Conservation (phyloP, 441 rosid genomes). For the Adansonia rubrostipa region DNA sequence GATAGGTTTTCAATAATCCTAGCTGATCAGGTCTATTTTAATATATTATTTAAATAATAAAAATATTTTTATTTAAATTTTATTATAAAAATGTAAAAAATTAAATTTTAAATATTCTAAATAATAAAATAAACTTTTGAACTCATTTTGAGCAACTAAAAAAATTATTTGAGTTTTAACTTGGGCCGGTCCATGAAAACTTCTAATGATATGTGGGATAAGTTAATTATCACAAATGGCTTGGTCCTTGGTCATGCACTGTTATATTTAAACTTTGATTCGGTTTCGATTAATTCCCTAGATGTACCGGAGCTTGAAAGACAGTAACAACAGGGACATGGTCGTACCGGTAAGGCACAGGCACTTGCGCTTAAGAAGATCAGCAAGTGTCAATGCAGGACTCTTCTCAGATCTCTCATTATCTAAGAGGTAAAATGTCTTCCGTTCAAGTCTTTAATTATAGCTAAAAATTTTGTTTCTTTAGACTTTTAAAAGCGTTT, state of each 20-base stretch:
- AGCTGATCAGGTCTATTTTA: too few species aligned
- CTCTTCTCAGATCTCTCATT: neutral
- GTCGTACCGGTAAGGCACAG: neutral
- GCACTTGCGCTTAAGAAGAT: neutral
- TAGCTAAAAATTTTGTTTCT: neutral
- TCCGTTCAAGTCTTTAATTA: neutral
- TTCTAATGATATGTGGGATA: too few species aligned
- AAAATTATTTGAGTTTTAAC: too few species aligned
- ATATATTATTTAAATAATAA: too few species aligned
- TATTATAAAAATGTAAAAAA: too few species aligned
- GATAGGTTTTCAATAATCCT: too few species aligned
- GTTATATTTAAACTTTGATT: neutral
- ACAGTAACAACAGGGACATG: neutral
- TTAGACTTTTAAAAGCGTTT: neutral
- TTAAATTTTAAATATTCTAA: too few species aligned
- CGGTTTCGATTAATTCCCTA: neutral
- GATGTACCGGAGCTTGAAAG: slow-evolving; percentile 10
- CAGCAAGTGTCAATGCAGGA: neutral
- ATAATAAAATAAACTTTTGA: too few species aligned
- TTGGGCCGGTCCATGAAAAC: too few species aligned
- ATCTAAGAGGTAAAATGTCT: slow-evolving; percentile 9
- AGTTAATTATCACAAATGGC: neutral
- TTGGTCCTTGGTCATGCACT: neutral
- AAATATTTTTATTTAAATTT: too few species aligned
- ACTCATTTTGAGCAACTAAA: too few species aligned